Evolutionary conservation across 2,329 filamentous ascomycete species (phyloP).

Genomic region (Epichloe aotearoae): DNA sequence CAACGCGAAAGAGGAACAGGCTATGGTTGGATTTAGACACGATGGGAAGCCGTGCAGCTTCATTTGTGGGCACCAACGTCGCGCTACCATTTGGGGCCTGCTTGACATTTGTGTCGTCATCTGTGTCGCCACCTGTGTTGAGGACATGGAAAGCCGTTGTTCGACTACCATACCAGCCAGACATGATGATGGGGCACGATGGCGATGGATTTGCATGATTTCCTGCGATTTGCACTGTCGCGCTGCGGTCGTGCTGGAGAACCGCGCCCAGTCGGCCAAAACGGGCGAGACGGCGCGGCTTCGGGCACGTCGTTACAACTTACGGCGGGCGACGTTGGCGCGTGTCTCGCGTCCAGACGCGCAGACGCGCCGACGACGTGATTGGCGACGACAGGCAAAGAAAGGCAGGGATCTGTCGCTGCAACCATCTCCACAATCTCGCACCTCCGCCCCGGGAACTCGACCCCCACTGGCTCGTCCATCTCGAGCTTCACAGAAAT

Average conservation of each 20-base stretch:
- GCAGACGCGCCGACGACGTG: background rate
- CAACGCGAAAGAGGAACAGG: conserved; percentile 5
- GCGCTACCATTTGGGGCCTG: background rate
- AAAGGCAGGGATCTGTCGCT: background rate
- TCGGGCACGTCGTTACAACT: background rate
- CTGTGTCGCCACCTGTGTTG: no score
- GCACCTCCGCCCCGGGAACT: background rate
- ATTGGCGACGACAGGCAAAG: background rate
- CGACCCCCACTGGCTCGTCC: conserved; percentile 1
- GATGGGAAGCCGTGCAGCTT: background rate
- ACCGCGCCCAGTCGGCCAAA: background rate
- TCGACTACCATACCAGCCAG: background rate
- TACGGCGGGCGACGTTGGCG: background rate
- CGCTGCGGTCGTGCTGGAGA: background rate
- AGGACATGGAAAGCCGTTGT: no score
- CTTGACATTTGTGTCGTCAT: background rate
- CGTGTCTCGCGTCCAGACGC: background rate
- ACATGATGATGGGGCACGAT: background rate
- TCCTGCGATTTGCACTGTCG: background rate
- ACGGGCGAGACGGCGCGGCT: background rate
- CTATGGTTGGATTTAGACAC: background rate
- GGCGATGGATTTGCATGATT: background rate
- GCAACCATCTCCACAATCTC: background rate
- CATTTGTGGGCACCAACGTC: background rate
- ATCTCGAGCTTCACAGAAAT: background rate